phyloP scores from a whole-genome alignment of 2,329 filamentous ascomycete species.

The Pestalotiopsis sp. region DNA sequence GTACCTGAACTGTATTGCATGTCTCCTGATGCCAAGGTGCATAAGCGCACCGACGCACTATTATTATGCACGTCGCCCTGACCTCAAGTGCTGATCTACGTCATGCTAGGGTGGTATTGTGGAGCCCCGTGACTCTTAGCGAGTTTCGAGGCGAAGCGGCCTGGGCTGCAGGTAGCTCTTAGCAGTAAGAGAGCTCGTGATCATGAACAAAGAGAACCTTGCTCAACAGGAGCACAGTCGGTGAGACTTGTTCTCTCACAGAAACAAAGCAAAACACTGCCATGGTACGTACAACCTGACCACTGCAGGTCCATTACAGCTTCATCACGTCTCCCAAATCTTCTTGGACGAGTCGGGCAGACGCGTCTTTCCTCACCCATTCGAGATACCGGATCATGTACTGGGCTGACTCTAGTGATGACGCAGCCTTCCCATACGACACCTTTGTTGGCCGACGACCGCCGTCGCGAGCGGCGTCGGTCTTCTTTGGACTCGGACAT shows the following conservation, averaged over 20 bases:
- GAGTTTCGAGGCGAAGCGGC: background rate
- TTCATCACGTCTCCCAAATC: background rate
- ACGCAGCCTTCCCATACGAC: conserved; percentile 30
- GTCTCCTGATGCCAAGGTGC: background rate
- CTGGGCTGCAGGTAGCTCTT: background rate
- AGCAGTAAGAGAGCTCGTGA: background rate
- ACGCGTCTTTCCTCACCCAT: background rate
- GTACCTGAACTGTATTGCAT: too few species aligned
- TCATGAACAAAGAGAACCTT: background rate
- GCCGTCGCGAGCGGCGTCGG: conserved; percentile 26
- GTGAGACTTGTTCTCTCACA: background rate
- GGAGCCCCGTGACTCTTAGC: too few species aligned
- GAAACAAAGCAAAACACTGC: background rate
- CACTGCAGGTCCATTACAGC: background rate
- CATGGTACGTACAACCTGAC: background rate
- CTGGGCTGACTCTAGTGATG: conserved; percentile 1
- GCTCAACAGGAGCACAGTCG: background rate
- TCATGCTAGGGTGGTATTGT: background rate
- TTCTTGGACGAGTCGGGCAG: background rate
- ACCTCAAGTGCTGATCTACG: background rate
- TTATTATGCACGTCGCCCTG: background rate
- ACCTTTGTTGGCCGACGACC: conserved; percentile 32
- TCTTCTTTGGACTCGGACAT: conserved; percentile 19
- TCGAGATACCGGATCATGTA: background rate
- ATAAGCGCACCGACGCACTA: background rate